phyloP scores from a whole-genome alignment of 2,329 filamentous ascomycete species.

The Xylaria arbuscula region DNA sequence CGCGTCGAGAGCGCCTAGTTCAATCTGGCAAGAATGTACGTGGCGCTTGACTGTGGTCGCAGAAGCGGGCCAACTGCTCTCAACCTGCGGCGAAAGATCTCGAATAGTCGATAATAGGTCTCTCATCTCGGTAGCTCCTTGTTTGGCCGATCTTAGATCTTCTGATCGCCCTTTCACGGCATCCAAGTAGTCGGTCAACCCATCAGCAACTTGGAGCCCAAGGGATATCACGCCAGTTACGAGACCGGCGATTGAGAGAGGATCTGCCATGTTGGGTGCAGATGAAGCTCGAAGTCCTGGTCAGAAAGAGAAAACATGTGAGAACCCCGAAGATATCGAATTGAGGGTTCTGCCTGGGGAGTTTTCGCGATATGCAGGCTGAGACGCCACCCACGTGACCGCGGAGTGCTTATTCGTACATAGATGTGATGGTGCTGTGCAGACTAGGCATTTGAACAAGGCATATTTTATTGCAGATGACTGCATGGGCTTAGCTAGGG shows the following conservation, averaged over 20 bases:
- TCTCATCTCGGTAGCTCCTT: slow-evolving; percentile 14
- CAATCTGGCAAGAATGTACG: slow-evolving; percentile 19
- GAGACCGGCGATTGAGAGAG: slow-evolving; percentile 35
- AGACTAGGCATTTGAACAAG: no score
- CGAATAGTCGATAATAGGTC: slow-evolving; percentile 18
- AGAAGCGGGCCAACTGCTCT: slow-evolving; percentile 10
- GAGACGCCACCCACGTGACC: no score
- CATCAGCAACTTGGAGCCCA: slow-evolving; percentile 31
- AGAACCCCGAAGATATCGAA: background rate
- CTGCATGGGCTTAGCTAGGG: no score
- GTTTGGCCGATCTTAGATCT: slow-evolving; percentile 18
- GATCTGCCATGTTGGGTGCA: slow-evolving; percentile 32
- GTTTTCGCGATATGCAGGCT: no score
- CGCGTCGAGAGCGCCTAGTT: slow-evolving; percentile 14
- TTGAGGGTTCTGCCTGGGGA: no score
- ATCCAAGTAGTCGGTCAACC: slow-evolving; percentile 34
- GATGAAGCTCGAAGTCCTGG: background rate
- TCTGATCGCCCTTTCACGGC: slow-evolving; percentile 30
- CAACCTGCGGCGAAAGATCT: slow-evolving; percentile 1
- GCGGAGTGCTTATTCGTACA: no score
- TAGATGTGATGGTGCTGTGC: no score
- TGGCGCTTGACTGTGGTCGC: slow-evolving; percentile 9
- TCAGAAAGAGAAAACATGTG: background rate
- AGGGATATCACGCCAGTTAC: slow-evolving; percentile 36
- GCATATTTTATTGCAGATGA: no score